phyloP scores from a whole-genome alignment of 129 eudicot species.

The Chrysanthemum lavandulifolium region DNA sequence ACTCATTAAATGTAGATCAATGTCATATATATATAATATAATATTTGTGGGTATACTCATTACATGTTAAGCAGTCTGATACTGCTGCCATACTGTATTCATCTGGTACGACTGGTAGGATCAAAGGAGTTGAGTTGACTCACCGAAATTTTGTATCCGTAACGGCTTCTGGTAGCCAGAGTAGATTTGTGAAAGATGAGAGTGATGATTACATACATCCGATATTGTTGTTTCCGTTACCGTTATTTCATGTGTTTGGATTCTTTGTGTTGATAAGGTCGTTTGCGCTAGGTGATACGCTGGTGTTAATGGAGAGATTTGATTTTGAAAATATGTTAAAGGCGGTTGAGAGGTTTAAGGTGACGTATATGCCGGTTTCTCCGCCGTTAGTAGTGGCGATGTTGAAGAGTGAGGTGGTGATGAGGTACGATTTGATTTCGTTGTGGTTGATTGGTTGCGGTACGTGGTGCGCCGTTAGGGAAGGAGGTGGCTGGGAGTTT shows the following conservation, averaged over 20 bases:
- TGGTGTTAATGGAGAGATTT: conserved; percentile 71
- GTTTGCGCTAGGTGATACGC: conserved; percentile 55
- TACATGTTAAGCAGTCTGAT: conserved; percentile 49
- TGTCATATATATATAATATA: too few relatives aligned
- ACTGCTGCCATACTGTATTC: conserved; percentile 79
- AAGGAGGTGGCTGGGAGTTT: conserved; percentile 61
- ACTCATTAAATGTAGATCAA: too few relatives aligned
- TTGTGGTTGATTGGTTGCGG: conserved; percentile 59
- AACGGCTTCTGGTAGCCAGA: conserved; percentile 26
- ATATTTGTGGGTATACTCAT: too few relatives aligned
- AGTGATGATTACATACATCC: conserved; percentile 19
- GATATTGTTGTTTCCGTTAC: conserved; percentile 64
- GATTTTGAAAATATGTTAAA: conserved; percentile 72
- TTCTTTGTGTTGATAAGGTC: conserved; percentile 75
- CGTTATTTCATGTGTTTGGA: conserved; percentile 89
- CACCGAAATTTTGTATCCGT: conserved; percentile 77
- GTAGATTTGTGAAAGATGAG: conserved; percentile 10
- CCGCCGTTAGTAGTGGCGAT: conserved; percentile 93
- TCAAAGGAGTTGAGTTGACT: conserved; percentile 79
- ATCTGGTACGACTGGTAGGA: conserved; percentile 87
- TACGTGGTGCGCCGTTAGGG: conserved; percentile 95
- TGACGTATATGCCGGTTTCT: conserved; percentile 82
- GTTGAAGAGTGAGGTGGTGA: conserved; percentile 68
- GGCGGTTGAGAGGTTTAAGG: conserved; percentile 75
- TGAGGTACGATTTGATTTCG: conserved; percentile 66